phyloP scores from a whole-genome alignment of 129 eudicot species.

The Erigeron canadensis region DNA sequence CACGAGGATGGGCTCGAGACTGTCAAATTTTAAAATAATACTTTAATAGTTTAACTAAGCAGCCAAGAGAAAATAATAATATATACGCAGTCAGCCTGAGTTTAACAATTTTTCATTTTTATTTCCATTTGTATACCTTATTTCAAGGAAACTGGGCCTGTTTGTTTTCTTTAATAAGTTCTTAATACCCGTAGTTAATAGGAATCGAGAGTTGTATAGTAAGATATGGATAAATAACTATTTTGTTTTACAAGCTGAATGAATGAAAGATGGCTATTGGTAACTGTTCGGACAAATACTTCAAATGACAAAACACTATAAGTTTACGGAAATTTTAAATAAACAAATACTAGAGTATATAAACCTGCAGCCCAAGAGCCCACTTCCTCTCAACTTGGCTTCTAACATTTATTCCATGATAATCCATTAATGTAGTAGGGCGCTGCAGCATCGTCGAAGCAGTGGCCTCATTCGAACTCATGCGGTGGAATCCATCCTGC shows the following conservation, averaged over 20 bases:
- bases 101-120: too few species aligned
- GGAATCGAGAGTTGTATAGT: too few species aligned
- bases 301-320: background rate
- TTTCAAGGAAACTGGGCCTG: too few species aligned
- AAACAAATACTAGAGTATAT: background rate
- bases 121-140: too few species aligned
- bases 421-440: slow-evolving; percentile 54
- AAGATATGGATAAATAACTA: too few species aligned
- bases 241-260: too few species aligned
- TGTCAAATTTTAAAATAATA: slow-evolving; percentile 25
- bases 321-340: background rate
- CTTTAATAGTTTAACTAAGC: too few species aligned
- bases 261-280: too few species aligned
- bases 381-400: slow-evolving; percentile 80
- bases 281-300: background rate
- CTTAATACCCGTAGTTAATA: too few species aligned
- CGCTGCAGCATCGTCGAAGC: slow-evolving; percentile 38
- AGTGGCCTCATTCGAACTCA: slow-evolving; percentile 49
- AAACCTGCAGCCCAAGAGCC: slow-evolving; percentile 97
- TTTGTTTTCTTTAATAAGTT: too few species aligned
- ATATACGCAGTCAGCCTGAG: too few species aligned
- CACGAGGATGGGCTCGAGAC: slow-evolving; percentile 98
- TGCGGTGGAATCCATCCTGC: slow-evolving; percentile 50
- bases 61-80: too few species aligned
- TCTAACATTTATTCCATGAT: slow-evolving; percentile 58